phyloP scores from a whole-genome alignment of 495 filamentous ascomycete genomes.

The Neurospora sp. region DNA sequence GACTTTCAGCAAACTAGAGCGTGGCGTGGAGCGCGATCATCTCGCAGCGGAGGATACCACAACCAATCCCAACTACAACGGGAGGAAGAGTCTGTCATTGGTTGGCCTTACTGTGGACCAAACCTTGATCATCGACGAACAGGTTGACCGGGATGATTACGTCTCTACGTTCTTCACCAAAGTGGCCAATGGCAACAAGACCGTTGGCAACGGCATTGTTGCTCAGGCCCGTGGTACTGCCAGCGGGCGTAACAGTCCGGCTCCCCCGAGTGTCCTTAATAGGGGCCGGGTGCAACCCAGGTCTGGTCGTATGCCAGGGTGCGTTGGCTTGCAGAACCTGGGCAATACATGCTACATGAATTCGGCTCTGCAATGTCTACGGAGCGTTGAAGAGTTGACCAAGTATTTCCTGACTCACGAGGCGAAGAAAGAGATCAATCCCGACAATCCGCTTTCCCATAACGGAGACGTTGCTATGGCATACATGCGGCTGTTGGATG shows the following conservation, averaged over 20 bases:
- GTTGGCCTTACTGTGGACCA: slow-evolving; percentile 59
- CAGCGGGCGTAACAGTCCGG: slow-evolving; percentile 59
- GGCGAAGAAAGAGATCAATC: slow-evolving; percentile 71
- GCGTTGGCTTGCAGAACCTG: slow-evolving; percentile 75
- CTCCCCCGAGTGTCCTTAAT: slow-evolving; percentile 43
- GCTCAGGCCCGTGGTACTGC: slow-evolving; percentile 20
- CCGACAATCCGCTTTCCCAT: slow-evolving; percentile 71
- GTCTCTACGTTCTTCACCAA: slow-evolving; percentile 39
- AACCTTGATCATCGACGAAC: slow-evolving; percentile 70
- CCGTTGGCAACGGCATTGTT: slow-evolving; percentile 19
- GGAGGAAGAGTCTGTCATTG: slow-evolving; percentile 48
- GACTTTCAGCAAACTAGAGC: slow-evolving; percentile 57
- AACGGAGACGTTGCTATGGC: slow-evolving; percentile 72
- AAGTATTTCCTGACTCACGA: slow-evolving; percentile 74
- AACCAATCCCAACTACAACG: slow-evolving; percentile 67
- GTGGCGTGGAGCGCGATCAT: slow-evolving; percentile 57
- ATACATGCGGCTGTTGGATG: slow-evolving; percentile 62
- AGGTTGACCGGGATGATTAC: slow-evolving; percentile 52
- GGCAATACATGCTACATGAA: slow-evolving; percentile 99
- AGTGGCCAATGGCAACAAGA: slow-evolving; percentile 15
- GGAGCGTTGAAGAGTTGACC: slow-evolving; percentile 83
- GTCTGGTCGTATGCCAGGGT: slow-evolving; percentile 54
- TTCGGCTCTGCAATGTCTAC: slow-evolving; percentile 86
- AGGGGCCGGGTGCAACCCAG: slow-evolving; percentile 55
- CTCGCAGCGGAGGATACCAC: slow-evolving; percentile 64